These are phyloP conservation scores for Afroboletus lepidellus DNA, from an alignment of 1,284 basidiomycete species.

Conservation along the genomic window DNA sequence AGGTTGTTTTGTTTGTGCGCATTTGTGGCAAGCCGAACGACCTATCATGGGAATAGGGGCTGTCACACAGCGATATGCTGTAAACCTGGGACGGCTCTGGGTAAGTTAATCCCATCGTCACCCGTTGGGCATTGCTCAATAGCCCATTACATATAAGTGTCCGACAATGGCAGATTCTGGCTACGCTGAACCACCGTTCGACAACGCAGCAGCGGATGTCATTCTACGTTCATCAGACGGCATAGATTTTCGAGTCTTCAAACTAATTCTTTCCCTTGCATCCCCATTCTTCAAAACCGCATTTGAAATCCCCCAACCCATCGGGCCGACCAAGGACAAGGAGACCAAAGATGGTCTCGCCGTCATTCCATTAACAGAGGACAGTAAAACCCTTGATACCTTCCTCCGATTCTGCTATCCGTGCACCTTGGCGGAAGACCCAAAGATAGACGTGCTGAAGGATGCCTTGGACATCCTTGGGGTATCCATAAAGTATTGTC, in stretches of 20 bases:
- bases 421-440: slow-evolving; percentile 7
- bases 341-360: slow-evolving; percentile 21
- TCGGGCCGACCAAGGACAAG: slow-evolving; percentile 5
- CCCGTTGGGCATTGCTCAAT: not conserved
- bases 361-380: slow-evolving; percentile 20
- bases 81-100: not conserved
- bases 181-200: slow-evolving; percentile 21
- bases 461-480: not conserved
- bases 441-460: not conserved
- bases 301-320: slow-evolving; percentile 42
- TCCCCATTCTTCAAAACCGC: slow-evolving; percentile 44
- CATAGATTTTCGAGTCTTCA: not conserved
- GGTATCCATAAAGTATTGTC: not conserved
- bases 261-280: not conserved
- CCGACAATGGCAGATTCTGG: slow-evolving; percentile 1
- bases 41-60: not conserved
- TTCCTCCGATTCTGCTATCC: slow-evolving; percentile 17
- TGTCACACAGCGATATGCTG: not conserved
- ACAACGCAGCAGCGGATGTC: not conserved
- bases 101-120: not conserved
- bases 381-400: slow-evolving; percentile 16
- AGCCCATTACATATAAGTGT: not conserved
- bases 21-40: not conserved
- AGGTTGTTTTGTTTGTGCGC: not conserved
- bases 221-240: not conserved